Percentiles rank a stretch among this genome's conserved stretches.
phyloP scores from a whole-genome alignment of 2,329 filamentous ascomycete species.

The Diaporthe eres region DNA sequence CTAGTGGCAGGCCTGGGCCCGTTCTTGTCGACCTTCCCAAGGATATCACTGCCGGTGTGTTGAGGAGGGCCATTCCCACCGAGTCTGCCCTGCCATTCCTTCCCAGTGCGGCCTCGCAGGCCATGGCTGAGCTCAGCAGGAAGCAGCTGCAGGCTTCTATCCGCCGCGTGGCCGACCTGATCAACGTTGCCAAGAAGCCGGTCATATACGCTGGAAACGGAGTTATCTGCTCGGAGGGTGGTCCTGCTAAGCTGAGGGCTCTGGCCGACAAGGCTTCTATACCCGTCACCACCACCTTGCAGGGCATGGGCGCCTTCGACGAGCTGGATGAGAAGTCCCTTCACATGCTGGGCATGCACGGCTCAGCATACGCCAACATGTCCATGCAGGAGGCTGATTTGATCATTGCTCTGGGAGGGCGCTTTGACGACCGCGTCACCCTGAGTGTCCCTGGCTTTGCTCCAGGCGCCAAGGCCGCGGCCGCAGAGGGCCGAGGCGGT shows the following conservation, averaged over 20 bases:
- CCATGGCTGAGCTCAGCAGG: conserved; percentile 79
- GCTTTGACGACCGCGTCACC: conserved; percentile 97
- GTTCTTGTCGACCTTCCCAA: conserved; percentile 97
- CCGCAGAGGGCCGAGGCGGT: conserved; percentile 86
- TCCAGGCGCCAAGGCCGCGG: conserved; percentile 87
- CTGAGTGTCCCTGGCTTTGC: conserved; percentile 87
- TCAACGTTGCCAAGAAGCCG: conserved; percentile 93
- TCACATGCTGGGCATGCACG: conserved; percentile 99
- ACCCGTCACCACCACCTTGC: conserved; percentile 95
- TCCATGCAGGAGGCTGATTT: conserved; percentile 97
- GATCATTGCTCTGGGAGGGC: conserved; percentile 92
- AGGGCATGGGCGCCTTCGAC: conserved; percentile 92
- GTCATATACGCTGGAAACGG: conserved; percentile 96
- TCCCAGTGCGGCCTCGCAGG: conserved; percentile 88
- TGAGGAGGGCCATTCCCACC: conserved; percentile 86
- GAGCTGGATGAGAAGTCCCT: conserved; percentile 94
- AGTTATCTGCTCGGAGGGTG: conserved; percentile 84
- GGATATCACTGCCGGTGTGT: conserved; percentile 90
- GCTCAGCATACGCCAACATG: conserved; percentile 97
- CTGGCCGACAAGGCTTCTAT: conserved; percentile 92
- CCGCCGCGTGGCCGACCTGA: conserved; percentile 81
- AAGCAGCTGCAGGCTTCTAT: conserved; percentile 83
- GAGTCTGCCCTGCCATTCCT: conserved; percentile 81
- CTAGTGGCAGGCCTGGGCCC: conserved; percentile 91
- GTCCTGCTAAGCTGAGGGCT: conserved; percentile 83